Percentiles rank a stretch among this genome's conserved stretches.
These are phyloP conservation scores for Boechera stricta DNA, from an alignment of 345 rosid species.

Conservation along the genomic window DNA sequence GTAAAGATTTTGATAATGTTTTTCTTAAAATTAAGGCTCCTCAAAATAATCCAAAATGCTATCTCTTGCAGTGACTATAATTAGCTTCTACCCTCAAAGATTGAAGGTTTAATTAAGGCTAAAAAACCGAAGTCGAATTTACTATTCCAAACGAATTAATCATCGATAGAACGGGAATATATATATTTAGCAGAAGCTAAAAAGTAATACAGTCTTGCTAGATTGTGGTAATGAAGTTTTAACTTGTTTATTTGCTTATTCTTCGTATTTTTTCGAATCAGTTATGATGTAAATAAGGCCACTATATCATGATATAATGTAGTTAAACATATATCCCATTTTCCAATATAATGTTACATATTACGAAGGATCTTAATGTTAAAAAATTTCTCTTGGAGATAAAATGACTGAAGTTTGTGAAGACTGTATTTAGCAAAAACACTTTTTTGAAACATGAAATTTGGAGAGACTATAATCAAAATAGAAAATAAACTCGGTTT, in stretches of 20 bases:
- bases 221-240: neutral
- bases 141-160: neutral
- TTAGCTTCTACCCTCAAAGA: neutral
- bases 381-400: too few relatives aligned
- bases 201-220: neutral
- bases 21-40: neutral
- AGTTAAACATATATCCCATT: too few relatives aligned
- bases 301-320: neutral
- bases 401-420: too few relatives aligned
- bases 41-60: neutral
- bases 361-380: neutral
- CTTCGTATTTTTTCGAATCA: neutral
- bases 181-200: neutral
- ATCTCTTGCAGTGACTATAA: neutral
- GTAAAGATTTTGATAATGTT: neutral
- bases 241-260: too few relatives aligned
- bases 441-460: neutral
- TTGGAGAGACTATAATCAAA: neutral
- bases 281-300: neutral
- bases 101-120: neutral
- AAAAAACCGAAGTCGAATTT: neutral
- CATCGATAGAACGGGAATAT: neutral
- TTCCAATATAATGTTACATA: neutral
- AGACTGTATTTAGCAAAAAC: neutral
- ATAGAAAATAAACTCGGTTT: neutral